Evolutionary conservation across 768 basidiomycete genomes (phyloP).

Genomic region (Mycena sanguinolenta): DNA sequence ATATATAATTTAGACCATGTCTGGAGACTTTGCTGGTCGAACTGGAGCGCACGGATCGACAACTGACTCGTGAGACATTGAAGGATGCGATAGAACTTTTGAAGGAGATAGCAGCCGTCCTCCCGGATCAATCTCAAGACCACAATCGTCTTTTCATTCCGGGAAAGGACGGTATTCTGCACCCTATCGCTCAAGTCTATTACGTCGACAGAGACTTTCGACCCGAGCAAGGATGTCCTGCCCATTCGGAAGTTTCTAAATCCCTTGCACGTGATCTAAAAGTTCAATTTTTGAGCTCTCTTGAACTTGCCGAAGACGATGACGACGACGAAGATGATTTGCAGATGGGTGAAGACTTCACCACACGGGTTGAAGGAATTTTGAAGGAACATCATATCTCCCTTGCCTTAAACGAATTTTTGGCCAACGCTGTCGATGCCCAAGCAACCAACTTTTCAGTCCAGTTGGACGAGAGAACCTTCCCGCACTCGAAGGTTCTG

Average conservation of each 20-base stretch:
- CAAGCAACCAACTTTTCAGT: slow-evolving; percentile 39
- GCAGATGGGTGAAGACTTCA: slow-evolving; percentile 46
- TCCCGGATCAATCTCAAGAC: slow-evolving; percentile 4
- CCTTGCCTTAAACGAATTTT: slow-evolving; percentile 44
- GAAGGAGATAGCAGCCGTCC: slow-evolving; percentile 14
- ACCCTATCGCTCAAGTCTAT: slow-evolving; percentile 18
- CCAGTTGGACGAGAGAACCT: slow-evolving; percentile 34
- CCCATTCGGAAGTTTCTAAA: slow-evolving; percentile 19
- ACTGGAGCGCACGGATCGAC: background rate
- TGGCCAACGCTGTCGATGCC: slow-evolving; percentile 49
- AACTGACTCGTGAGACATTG: background rate
- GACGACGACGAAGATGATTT: slow-evolving; percentile 36
- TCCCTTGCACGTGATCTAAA: slow-evolving; percentile 24
- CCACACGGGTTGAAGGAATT: slow-evolving; percentile 40
- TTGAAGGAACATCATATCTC: slow-evolving; percentile 41
- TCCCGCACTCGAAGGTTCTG: slow-evolving; percentile 29
- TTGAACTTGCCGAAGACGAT: slow-evolving; percentile 32
- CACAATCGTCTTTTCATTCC: slow-evolving; percentile 22
- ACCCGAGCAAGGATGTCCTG: slow-evolving; percentile 24
- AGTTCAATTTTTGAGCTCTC: slow-evolving; percentile 33
- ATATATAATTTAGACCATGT: slow-evolving; percentile 15
- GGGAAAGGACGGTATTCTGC: slow-evolving; percentile 17
- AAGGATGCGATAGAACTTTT: slow-evolving; percentile 19
- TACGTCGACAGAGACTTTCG: slow-evolving; percentile 24
- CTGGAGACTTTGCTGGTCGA: slow-evolving; percentile 28